A percentile compares a stretch with the other conserved stretches of the same genome.
Conservation (phyloP, 2,329 filamentous ascomycete species). For the Diaporthe velutina region DNA sequence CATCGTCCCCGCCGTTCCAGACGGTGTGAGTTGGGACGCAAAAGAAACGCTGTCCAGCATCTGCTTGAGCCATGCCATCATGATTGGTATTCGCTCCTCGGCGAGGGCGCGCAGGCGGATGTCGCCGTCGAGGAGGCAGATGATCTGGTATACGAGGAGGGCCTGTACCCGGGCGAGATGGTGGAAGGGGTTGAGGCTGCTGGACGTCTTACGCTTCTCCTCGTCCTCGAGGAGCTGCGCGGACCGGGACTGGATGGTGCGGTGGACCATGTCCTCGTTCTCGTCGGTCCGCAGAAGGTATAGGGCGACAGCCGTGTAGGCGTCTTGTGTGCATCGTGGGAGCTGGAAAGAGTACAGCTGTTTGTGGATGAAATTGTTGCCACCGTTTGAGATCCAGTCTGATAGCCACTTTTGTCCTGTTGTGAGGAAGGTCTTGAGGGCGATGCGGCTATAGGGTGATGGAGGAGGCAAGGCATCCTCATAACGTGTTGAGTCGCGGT, state of each 20-base stretch:
- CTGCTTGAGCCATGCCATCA: conserved; percentile 32
- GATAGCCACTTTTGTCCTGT: conserved; percentile 41
- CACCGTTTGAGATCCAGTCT: conserved; percentile 44
- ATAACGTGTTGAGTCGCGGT: neutral
- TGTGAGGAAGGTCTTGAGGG: conserved; percentile 6
- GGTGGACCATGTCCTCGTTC: conserved; percentile 39
- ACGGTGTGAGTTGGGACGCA: conserved; percentile 21
- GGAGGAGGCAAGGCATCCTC: neutral
- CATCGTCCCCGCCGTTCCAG: neutral
- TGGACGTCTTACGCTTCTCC: conserved; percentile 9
- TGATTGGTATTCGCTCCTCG: neutral
- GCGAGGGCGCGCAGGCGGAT: conserved; percentile 31
- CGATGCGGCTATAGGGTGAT: neutral
- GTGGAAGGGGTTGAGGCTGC: conserved; percentile 30
- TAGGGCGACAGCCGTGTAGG: conserved; percentile 1
- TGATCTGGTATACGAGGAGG: conserved; percentile 32
- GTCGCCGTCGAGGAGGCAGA: conserved; percentile 34
- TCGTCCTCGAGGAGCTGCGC: conserved; percentile 26
- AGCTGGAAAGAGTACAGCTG: conserved; percentile 42
- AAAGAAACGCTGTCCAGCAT: conserved; percentile 40
- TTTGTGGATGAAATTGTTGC: conserved; percentile 46
- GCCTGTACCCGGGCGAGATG: conserved; percentile 31
- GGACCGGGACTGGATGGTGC: conserved; percentile 34
- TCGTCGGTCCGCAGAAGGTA: conserved; percentile 14
- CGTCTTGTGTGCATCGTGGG: conserved; percentile 40